A percentile compares a stretch with the other conserved stretches of the same genome.
Evolutionary conservation across 2,329 filamentous ascomycete genomes (phyloP).

Genomic region (Drechmeria coniospora): DNA sequence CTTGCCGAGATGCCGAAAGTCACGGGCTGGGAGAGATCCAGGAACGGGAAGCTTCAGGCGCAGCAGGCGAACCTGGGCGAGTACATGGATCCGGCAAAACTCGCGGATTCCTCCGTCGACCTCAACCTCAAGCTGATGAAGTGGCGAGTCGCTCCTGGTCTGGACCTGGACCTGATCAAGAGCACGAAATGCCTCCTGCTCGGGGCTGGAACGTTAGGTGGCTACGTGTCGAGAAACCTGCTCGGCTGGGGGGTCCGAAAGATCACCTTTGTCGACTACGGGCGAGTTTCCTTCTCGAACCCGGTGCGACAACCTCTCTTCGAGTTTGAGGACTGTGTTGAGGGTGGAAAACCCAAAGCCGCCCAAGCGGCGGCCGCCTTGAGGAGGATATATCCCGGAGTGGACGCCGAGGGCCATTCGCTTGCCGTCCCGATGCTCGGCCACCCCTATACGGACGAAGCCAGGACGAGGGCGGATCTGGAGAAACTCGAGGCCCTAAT

Average conservation of each 20-base stretch:
- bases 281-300: slow-evolving; percentile 86
- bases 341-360: slow-evolving; percentile 76
- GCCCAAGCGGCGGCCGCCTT: slow-evolving; percentile 64
- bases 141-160: slow-evolving; percentile 82
- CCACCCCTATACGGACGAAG: slow-evolving; percentile 65
- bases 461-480: slow-evolving; percentile 56
- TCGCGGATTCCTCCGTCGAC: slow-evolving; percentile 90
- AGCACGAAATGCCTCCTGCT: slow-evolving; percentile 78
- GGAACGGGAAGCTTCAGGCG: slow-evolving; percentile 59
- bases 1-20: slow-evolving; percentile 61
- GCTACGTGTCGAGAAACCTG: slow-evolving; percentile 81
- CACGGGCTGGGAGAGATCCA: slow-evolving; percentile 87
- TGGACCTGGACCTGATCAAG: slow-evolving; percentile 81
- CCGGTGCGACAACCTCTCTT: slow-evolving; percentile 91
- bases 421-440: slow-evolving; percentile 92
- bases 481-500: slow-evolving; percentile 61
- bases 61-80: slow-evolving; percentile 72
- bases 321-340: slow-evolving; percentile 73
- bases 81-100: slow-evolving; percentile 77
- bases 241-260: slow-evolving; percentile 93
- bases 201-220: slow-evolving; percentile 83
- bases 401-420: slow-evolving; percentile 64
- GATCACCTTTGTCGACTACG: slow-evolving; percentile 93
- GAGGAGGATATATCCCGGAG: slow-evolving; percentile 76
- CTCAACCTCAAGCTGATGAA: slow-evolving; percentile 97